phyloP scores from a whole-genome alignment of 2,329 filamentous ascomycete genomes.

The Tolypocladium inflatum region DNA sequence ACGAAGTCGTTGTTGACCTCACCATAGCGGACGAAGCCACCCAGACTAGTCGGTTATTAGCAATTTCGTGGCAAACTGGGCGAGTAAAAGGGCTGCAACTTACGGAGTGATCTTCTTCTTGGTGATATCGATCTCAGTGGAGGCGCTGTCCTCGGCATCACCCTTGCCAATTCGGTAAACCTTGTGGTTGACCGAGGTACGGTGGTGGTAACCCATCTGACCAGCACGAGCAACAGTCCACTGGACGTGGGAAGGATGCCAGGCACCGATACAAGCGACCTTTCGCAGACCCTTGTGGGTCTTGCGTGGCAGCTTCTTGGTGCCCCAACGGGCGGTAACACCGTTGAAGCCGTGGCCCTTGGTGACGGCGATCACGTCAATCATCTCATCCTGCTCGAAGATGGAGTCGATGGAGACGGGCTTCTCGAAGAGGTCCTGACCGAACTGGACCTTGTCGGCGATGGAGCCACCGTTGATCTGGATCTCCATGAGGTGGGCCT shows the following conservation, averaged over 20 bases:
- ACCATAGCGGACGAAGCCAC: conserved; percentile 99
- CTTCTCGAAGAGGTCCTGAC: conserved; percentile 97
- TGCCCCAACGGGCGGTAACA: conserved; percentile 97
- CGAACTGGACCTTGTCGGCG: conserved; percentile 95
- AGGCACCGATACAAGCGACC: conserved; percentile 99
- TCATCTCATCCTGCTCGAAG: conserved; percentile 99
- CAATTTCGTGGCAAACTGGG: neutral
- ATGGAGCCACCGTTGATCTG: conserved; percentile 97
- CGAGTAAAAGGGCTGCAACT: conserved; percentile 31
- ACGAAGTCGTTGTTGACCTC: conserved; percentile 99
- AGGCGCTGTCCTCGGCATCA: conserved; percentile 80
- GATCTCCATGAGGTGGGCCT: conserved; percentile 99
- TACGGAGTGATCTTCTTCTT: conserved; percentile 99
- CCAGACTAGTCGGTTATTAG: conserved; percentile 56
- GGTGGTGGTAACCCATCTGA: conserved; percentile 99
- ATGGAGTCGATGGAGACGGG: conserved; percentile 83
- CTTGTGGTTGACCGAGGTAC: conserved; percentile 99
- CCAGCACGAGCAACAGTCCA: conserved; percentile 99
- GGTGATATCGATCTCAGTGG: conserved; percentile 91
- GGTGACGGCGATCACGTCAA: conserved; percentile 98
- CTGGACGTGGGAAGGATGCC: conserved; percentile 99
- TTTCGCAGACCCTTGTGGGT: conserved; percentile 99
- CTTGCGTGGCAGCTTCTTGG: conserved; percentile 99
- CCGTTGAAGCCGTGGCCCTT: conserved; percentile 98
- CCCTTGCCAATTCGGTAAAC: conserved; percentile 97